Percentiles rank a stretch among this genome's conserved stretches.
These are phyloP conservation scores for Echinosophora koreensis DNA, from an alignment of 306 rosid species.

Conservation along the genomic window DNA sequence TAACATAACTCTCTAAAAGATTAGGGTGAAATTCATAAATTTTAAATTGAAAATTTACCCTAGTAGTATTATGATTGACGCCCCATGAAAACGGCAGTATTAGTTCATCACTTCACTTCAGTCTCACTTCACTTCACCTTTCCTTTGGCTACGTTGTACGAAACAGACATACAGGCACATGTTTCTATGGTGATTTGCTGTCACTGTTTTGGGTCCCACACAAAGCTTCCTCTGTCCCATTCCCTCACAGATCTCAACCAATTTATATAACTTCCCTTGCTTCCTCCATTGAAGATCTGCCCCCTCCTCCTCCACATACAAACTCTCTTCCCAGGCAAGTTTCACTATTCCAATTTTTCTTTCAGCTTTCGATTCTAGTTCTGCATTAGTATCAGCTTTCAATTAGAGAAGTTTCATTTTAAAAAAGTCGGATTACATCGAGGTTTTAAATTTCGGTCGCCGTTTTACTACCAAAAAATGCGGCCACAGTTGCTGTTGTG, in stretches of 20 bases:
- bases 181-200: slow-evolving; percentile 25
- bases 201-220: slow-evolving; percentile 37
- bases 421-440: slow-evolving; percentile 4
- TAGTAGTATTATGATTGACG: no score
- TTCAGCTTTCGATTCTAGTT: slow-evolving; percentile 10
- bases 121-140: no score
- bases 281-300: slow-evolving; percentile 38
- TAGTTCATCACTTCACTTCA: no score
- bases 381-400: slow-evolving; percentile 34
- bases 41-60: no score
- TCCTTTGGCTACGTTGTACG: background rate
- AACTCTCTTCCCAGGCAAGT: slow-evolving; percentile 37
- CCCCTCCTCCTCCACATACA: background rate
- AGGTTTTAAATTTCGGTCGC: no score
- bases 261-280: slow-evolving; percentile 12
- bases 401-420: background rate
- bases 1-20: no score
- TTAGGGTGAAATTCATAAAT: no score
- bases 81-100: no score
- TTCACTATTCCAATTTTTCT: background rate
- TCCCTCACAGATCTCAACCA: slow-evolving; percentile 45
- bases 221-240: slow-evolving; percentile 8
- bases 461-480: no score
- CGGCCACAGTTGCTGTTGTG: no score
- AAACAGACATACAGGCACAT: slow-evolving; percentile 26